Evolutionary conservation across 306 rosid species (phyloP).

Genomic region (Sindora glabra): DNA sequence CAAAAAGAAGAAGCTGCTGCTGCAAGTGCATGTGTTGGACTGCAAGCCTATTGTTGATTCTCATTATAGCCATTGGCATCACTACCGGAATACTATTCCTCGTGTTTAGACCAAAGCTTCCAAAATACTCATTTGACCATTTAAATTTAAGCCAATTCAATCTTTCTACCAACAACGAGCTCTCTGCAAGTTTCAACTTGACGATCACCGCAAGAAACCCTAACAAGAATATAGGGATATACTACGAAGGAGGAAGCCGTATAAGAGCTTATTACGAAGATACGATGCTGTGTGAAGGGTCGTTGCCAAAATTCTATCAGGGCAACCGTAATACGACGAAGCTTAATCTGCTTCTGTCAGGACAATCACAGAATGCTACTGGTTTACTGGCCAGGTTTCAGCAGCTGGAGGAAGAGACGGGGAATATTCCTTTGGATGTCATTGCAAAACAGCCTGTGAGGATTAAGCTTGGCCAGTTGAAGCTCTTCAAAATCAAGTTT

Average conservation of each 20-base stretch:
- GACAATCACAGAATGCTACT: constrained; percentile 41
- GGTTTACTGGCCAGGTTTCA: constrained; percentile 6
- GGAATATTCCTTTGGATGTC: constrained; percentile 41
- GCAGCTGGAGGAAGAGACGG: constrained; percentile 23
- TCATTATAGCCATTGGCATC: constrained; percentile 35
- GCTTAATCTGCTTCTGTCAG: constrained; percentile 34
- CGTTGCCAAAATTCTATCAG: constrained; percentile 69
- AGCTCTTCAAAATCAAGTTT: constrained; percentile 54
- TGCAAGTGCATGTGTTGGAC: constrained; percentile 58
- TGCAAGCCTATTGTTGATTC: constrained; percentile 26
- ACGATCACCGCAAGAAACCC: constrained; percentile 60
- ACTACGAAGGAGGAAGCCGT: constrained; percentile 67
- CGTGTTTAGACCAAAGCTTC: constrained; percentile 75
- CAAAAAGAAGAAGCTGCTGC: constrained; percentile 62
- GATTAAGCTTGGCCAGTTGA: constrained; percentile 63
- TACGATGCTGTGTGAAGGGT: constrained; percentile 47
- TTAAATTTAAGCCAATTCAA: constrained; percentile 33
- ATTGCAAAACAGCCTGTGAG: constrained; percentile 65
- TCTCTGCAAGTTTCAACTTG: constrained; percentile 43
- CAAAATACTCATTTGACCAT: constrained; percentile 47
- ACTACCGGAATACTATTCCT: constrained; percentile 53
- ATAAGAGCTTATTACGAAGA: constrained; percentile 50
- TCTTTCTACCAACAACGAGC: constrained; percentile 13
- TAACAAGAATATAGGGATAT: constrained; percentile 68
- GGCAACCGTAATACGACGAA: constrained; percentile 69